phyloP scores from a whole-genome alignment of 2,329 filamentous ascomycete genomes.

The Ilyonectria robusta region DNA sequence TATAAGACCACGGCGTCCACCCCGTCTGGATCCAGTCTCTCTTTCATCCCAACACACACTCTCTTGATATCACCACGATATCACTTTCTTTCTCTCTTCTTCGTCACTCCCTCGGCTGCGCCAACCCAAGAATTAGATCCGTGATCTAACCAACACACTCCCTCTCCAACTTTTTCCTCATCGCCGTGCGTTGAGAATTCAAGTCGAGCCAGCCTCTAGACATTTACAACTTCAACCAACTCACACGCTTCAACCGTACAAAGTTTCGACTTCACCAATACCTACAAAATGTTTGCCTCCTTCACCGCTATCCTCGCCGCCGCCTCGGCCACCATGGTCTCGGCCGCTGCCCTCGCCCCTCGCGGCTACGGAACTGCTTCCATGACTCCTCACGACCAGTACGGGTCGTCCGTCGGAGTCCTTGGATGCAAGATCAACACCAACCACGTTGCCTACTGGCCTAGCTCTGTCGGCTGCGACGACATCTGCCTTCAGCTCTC shows the following conservation, averaged over 20 bases:
- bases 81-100: slow-evolving; percentile 39
- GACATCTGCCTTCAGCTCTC: slow-evolving; percentile 70
- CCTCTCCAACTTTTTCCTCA: slow-evolving; percentile 40
- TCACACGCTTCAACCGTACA: slow-evolving; percentile 34
- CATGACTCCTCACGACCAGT: slow-evolving; percentile 70
- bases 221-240: slow-evolving; percentile 18
- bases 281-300: slow-evolving; percentile 48
- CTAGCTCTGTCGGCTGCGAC: slow-evolving; percentile 65
- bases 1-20: slow-evolving; percentile 43
- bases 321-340: slow-evolving; percentile 48
- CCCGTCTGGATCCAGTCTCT: slow-evolving; percentile 23
- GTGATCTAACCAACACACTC: slow-evolving; percentile 48
- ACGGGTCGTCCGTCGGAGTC: slow-evolving; percentile 65
- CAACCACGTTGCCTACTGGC: slow-evolving; percentile 75
- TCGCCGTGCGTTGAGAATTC: slow-evolving; percentile 48
- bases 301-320: slow-evolving; percentile 51
- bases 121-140: slow-evolving; percentile 44
- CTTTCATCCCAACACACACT: slow-evolving; percentile 34
- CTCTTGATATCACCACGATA: slow-evolving; percentile 36
- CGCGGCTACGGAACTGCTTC: slow-evolving; percentile 49
- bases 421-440: slow-evolving; percentile 73
- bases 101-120: slow-evolving; percentile 46
- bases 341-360: slow-evolving; percentile 46
- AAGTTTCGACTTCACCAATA: slow-evolving; percentile 28
- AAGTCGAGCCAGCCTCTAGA: slow-evolving; percentile 48